phyloP scores from a whole-genome alignment of 139 green algal genomes.

The Closterium sp. region DNA sequence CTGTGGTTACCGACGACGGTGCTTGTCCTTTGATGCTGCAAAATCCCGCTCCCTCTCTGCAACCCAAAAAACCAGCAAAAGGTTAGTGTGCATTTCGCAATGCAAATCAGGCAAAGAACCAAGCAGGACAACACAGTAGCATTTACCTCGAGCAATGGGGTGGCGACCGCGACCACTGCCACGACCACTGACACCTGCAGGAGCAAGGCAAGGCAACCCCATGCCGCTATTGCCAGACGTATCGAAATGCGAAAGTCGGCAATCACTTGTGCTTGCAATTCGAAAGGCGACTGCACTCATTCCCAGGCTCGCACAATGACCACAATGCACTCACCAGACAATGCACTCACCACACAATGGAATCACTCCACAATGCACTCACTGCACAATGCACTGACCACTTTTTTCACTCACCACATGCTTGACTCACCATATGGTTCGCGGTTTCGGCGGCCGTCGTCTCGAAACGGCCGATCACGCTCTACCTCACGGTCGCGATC shows the following conservation, averaged over 20 bases:
- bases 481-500: not conserved
- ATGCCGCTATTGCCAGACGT: not conserved
- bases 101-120: not conserved
- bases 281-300: too few relatives aligned
- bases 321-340: too few relatives aligned
- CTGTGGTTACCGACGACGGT: not conserved
- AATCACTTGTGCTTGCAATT: too few relatives aligned
- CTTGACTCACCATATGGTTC: not conserved
- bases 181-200: not conserved
- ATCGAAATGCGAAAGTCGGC: not conserved
- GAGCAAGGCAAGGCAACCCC: not conserved
- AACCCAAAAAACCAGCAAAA: not conserved
- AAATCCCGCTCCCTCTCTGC: not conserved
- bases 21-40: not conserved
- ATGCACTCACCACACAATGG: too few relatives aligned
- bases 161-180: not conserved
- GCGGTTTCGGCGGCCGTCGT: not conserved
- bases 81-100: not conserved
- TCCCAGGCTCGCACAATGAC: too few relatives aligned
- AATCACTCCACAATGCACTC: too few relatives aligned
- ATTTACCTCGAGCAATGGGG: not conserved
- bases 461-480: not conserved
- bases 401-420: too few relatives aligned
- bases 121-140: not conserved
- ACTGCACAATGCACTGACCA: too few relatives aligned